Evolutionary conservation across 139 green algal species (phyloP).

Genomic region (Chloropicon primus): DNA sequence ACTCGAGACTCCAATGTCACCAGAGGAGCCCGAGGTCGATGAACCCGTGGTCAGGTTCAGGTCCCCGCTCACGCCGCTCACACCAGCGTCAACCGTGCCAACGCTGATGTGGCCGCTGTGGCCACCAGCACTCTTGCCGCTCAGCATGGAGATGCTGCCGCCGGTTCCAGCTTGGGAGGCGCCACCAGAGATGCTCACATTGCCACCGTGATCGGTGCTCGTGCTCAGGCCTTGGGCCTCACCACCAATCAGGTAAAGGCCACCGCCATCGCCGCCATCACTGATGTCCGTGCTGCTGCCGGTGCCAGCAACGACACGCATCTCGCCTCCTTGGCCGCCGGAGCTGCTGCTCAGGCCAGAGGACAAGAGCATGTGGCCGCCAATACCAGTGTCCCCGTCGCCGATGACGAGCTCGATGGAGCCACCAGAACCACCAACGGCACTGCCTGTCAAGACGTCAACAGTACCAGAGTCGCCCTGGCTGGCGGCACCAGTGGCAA

Average conservation of each 20-base stretch:
- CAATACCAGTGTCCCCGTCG: background rate
- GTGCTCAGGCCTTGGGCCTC: background rate
- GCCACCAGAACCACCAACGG: background rate
- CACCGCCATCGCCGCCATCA: background rate
- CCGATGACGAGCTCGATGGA: background rate
- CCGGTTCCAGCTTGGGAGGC: background rate
- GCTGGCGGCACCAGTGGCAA: background rate
- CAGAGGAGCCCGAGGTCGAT: background rate
- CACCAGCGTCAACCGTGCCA: background rate
- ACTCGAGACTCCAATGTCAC: background rate
- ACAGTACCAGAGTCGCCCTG: background rate
- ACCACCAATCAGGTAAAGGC: background rate
- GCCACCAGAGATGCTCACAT: background rate
- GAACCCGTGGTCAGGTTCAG: background rate
- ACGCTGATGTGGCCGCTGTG: background rate
- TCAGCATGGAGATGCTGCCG: background rate
- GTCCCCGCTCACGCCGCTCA: background rate
- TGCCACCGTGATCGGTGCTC: background rate
- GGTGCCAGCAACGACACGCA: background rate
- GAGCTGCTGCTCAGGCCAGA: background rate
- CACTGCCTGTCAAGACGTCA: background rate
- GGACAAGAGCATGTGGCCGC: background rate
- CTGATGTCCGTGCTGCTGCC: background rate
- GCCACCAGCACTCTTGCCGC: background rate
- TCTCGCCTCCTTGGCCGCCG: background rate